Evolutionary conservation across 1,284 basidiomycete species (phyloP), one percentile per base, ranked within the genome.

Genomic region (Spongispora temasekensis): DNA sequence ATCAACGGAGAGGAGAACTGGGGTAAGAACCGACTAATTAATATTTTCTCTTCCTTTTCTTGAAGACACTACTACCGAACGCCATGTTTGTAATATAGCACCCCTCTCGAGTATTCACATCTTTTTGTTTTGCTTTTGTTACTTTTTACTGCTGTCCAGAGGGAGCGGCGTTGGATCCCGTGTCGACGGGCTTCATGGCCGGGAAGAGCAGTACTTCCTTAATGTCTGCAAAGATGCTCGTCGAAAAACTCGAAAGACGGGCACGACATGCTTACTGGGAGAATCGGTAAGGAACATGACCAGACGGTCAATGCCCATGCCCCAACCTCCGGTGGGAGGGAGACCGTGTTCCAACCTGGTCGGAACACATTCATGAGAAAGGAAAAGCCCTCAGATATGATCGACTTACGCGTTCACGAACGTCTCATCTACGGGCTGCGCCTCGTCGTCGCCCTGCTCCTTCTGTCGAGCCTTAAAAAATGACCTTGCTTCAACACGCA

Each of bases 211-310:
- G 76, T 25, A 95, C 93, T 73, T 94, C 93, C 83, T 95, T 95
- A 82, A 94, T 94, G 69, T 93, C 91, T 93, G 70, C 53, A 67
- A 62, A 68, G 62, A 60, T 56, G 46, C 8, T 34, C 19, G 17
- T 53, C 17, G 35, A 17, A 10, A 13, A 53, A 19, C 19, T 28
- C 27, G 19, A 15, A 57, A 63, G 35, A 44, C n/a, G 56, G 28
- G 25, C 31, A 3, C 28, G 7, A 15, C 23, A 31, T 83, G n/a
- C 89, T 67, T 68, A 94, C 91, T 97, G 21, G 87, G 89, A 30
- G 91, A 95, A 77, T 97, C 88, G 13, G 94, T 95, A 59, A 97
- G 80, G 88, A 97, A 97, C 95, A 97, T 97, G 76, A 97, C 93
- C 34, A 97, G 81, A 64, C 94, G 89, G 75, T 97, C 95, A 68